phyloP scores from a whole-genome alignment of 2,329 filamentous ascomycete species.

The Fusarium mexicanum region DNA sequence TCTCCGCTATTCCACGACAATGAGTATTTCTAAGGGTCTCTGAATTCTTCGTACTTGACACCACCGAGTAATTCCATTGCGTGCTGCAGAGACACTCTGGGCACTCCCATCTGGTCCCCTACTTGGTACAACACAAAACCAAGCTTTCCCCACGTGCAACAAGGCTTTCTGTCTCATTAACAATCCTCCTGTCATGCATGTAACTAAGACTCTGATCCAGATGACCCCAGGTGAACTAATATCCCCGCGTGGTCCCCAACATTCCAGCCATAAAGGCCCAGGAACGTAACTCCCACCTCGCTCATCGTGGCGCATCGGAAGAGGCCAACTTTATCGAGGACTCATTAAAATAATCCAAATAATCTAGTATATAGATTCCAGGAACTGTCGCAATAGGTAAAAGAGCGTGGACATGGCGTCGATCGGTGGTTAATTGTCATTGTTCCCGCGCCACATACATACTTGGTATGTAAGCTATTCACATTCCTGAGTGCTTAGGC shows the following conservation, averaged over 20 bases:
- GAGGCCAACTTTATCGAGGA: background rate
- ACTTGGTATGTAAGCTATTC: background rate
- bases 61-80: rapidly evolving
- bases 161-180: background rate
- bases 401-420: background rate
- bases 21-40: rapidly evolving
- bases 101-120: background rate
- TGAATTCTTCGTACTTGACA: rapidly evolving
- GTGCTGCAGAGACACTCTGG: background rate
- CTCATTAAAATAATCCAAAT: background rate
- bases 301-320: background rate
- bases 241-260: background rate
- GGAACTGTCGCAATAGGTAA: background rate
- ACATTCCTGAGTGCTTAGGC: background rate
- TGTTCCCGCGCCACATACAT: slow-evolving; percentile 3
- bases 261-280: background rate
- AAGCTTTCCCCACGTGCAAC: background rate
- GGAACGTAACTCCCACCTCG: background rate
- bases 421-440: background rate
- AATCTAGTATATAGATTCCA: background rate
- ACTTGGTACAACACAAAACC: background rate
- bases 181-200: background rate
- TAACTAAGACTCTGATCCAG: background rate
- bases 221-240: background rate
- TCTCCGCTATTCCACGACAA: too few relatives aligned